Percentiles rank a stretch among this genome's conserved stretches.
Evolutionary conservation across 2,329 filamentous ascomycete genomes (phyloP).

Genomic region (Sphaerulina vaccinii): DNA sequence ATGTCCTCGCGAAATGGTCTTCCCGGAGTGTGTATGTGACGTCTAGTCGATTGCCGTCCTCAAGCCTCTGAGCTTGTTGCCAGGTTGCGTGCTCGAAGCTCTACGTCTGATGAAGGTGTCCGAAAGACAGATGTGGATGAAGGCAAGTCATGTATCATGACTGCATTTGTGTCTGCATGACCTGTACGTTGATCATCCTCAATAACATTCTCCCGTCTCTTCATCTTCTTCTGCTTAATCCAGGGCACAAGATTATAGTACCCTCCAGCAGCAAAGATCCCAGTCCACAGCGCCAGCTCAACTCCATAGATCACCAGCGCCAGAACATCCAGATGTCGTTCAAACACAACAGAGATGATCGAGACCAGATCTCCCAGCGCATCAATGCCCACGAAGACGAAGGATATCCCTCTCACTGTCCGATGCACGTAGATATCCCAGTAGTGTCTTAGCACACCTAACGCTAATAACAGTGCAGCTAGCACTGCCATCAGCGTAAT

Average conservation of each 20-base stretch:
- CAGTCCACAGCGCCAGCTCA: slow-evolving; percentile 65
- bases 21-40: background rate
- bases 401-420: slow-evolving; percentile 69
- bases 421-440: slow-evolving; percentile 66
- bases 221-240: slow-evolving; percentile 49
- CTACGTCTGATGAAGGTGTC: slow-evolving; percentile 50
- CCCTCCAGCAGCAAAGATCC: slow-evolving; percentile 63
- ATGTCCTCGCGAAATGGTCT: background rate
- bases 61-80: slow-evolving; percentile 7
- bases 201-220: slow-evolving; percentile 21
- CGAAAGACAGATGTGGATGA: slow-evolving; percentile 65
- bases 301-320: slow-evolving; percentile 67
- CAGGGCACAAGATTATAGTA: slow-evolving; percentile 65
- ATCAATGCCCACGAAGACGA: slow-evolving; percentile 69
- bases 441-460: slow-evolving; percentile 67
- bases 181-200: background rate
- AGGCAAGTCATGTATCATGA: slow-evolving; percentile 51
- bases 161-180: slow-evolving; percentile 8
- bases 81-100: slow-evolving; percentile 27
- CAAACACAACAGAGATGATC: slow-evolving; percentile 63
- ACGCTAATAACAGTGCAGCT: slow-evolving; percentile 61
- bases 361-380: slow-evolving; percentile 68
- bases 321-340: slow-evolving; percentile 57
- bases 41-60: no score
- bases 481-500: slow-evolving; percentile 65